Evolutionary conservation across 179 eudicot genomes (phyloP).

Genomic region (Actinidia arguta): DNA sequence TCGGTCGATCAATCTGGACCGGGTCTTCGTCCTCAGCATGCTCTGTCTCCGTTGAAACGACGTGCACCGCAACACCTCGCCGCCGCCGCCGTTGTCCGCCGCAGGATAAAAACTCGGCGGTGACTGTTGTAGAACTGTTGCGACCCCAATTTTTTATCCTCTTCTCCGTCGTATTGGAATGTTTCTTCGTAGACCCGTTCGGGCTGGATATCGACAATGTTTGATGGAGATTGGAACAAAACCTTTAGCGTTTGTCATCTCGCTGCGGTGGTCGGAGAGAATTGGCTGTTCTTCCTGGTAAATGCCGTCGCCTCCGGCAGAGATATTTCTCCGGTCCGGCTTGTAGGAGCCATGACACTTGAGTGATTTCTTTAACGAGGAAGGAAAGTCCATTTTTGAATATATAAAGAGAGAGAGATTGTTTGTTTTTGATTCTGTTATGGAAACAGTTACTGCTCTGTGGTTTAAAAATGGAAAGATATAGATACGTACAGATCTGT

Average conservation of each 20-base stretch:
- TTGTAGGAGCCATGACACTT: conserved; percentile 44
- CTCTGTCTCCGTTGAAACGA: conserved; percentile 59
- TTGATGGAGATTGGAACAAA: conserved; percentile 24
- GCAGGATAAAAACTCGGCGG: neutral
- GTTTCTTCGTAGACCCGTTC: neutral
- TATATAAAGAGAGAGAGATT: neutral
- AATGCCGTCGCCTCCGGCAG: conserved; percentile 20
- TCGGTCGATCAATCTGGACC: conserved; percentile 71
- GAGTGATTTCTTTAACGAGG: conserved; percentile 46
- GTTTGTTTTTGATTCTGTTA: conserved; percentile 1
- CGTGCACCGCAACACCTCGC: conserved; percentile 63
- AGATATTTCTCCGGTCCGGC: conserved; percentile 21
- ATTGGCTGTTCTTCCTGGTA: conserved; percentile 21
- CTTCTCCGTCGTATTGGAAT: conserved; percentile 10
- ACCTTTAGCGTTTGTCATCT: conserved; percentile 22
- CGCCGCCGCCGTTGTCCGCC: neutral
- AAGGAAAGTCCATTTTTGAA: conserved; percentile 46
- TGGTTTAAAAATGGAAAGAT: neutral
- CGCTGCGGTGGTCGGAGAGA: conserved; percentile 6
- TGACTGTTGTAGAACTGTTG: neutral
- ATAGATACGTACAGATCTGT: neutral
- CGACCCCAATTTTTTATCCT: conserved; percentile 17
- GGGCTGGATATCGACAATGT: neutral
- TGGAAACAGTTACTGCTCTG: neutral
- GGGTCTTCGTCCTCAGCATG: conserved; percentile 47